phyloP scores from a whole-genome alignment of 164 flowering plant species.

The Sextonia rubra region DNA sequence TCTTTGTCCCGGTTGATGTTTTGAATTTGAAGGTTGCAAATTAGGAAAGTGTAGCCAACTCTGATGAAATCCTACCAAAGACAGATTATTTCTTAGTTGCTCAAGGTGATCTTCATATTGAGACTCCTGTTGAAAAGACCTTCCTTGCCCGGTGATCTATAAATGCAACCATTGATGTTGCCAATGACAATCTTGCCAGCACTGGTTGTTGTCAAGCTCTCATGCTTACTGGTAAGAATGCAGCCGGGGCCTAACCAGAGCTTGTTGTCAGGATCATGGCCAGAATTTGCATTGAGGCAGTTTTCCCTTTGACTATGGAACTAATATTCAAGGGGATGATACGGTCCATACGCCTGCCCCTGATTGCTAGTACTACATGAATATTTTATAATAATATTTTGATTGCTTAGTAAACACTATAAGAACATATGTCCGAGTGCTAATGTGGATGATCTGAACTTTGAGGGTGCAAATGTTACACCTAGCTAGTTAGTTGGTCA shows the following conservation, averaged over 20 bases:
- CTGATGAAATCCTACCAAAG: slow-evolving; percentile 78
- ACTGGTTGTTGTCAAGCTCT: slow-evolving; percentile 86
- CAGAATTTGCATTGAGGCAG: slow-evolving; percentile 69
- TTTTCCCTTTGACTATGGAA: slow-evolving; percentile 67
- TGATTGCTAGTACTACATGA: not conserved
- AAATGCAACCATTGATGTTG: slow-evolving; percentile 86
- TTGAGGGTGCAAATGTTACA: slow-evolving; percentile 14
- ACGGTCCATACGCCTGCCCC: slow-evolving; percentile 60
- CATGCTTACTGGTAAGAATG: slow-evolving; percentile 90
- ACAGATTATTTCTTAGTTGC: slow-evolving; percentile 88
- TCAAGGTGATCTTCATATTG: slow-evolving; percentile 89
- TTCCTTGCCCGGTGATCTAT: slow-evolving; percentile 91
- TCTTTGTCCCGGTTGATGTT: not conserved
- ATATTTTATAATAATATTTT: not conserved
- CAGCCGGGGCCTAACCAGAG: slow-evolving; percentile 87
- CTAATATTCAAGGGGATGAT: slow-evolving; percentile 74
- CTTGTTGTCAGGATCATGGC: slow-evolving; percentile 79
- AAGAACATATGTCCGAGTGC: not conserved
- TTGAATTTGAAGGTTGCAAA: slow-evolving; percentile 55
- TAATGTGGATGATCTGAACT: not conserved
- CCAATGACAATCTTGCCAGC: slow-evolving; percentile 84
- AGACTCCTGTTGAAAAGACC: slow-evolving; percentile 82
- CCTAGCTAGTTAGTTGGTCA: slow-evolving; percentile 99
- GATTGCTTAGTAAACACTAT: not conserved
- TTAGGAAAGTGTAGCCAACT: slow-evolving; percentile 81